phyloP scores from a whole-genome alignment of 148 eudicot species.

The Arctostaphylos glauca region DNA sequence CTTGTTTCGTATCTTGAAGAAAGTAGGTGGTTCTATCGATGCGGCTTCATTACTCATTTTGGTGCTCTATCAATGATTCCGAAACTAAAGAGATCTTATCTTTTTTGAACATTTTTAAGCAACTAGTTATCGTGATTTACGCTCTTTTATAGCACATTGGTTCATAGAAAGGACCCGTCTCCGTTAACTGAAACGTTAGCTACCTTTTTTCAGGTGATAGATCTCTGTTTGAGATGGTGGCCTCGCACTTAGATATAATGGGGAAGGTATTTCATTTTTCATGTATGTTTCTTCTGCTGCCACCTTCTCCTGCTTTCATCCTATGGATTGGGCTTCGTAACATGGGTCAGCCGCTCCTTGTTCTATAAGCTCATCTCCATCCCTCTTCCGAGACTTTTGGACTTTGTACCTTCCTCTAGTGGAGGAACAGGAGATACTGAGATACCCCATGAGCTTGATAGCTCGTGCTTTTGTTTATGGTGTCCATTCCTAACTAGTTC shows the following conservation, averaged over 20 bases:
- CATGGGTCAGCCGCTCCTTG: not conserved
- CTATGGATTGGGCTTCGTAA: not conserved
- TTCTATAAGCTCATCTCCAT: not conserved
- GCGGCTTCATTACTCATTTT: too few species aligned
- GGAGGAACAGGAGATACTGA: conserved; percentile 1
- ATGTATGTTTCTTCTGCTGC: not conserved
- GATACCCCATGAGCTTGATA: not conserved
- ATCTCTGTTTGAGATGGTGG: conserved; percentile 61
- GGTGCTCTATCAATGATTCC: not conserved
- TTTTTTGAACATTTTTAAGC: not conserved
- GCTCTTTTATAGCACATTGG: not conserved
- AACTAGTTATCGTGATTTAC: not conserved
- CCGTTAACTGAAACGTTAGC: not conserved
- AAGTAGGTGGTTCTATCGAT: too few species aligned
- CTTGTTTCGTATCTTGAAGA: too few species aligned
- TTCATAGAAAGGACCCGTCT: not conserved
- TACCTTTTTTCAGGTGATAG: conserved; percentile 61
- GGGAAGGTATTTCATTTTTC: conserved; percentile 62
- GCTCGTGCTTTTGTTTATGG: conserved; percentile 7
- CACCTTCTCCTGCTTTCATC: not conserved
- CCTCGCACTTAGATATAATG: conserved; percentile 82
- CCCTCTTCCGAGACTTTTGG: not conserved
- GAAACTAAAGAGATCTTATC: not conserved
- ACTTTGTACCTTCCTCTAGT: not conserved
- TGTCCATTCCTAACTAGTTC: too few species aligned